Evolutionary conservation across 805 yeast species (phyloP), one percentile per base, ranked within the genome.

Genomic region (Saturnispora gosingensis): DNA sequence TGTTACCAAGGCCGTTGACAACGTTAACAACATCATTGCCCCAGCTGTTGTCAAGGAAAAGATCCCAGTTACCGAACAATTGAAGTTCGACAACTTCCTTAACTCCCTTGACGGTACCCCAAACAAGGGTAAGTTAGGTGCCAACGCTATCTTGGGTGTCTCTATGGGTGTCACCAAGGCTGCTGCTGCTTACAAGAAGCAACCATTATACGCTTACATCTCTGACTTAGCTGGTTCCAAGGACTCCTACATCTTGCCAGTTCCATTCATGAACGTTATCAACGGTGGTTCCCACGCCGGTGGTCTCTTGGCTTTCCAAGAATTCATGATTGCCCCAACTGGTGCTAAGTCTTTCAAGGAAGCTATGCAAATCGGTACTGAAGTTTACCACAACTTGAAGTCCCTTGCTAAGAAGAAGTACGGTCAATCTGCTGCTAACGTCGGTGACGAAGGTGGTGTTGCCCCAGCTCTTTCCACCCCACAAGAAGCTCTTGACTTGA

Each of bases 381-480:
- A 91, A 81, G 97, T 90, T 64, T 91, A 91, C 93, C 98, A 91
- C 83, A 78, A 80, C 77, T 83, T 91, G 74, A 93, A 93, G 81
- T 74, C 90, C 60, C 77, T 86, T 67, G 85, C 98, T 73, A 87
- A 88, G 83, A 84, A 88, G 83, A 80, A 77, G 73, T 93, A 91
- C 85, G 99, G 99, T 71, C 85, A 88, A 70, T 84, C 95, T 58
- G 99, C 99, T 67, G 98, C 97, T 77, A 91, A 91, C 79, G 99
- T 91, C 71, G 99, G 99, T 83, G 99, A 91, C 76, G 99, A 91
- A 82, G 99, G 99, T 85, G 99, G 99, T 83, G 97, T 91, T 79
- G 99, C 99, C 67, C 99, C 99, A 75, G 88, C 89, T 75, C 83
- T 93, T 63, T 80, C 85, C 62, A 81, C 97, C 65, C 91, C 99